These are phyloP conservation scores for Ogataea ganodermae DNA, from an alignment of 805 yeast genomes.

Conservation along the genomic window DNA sequence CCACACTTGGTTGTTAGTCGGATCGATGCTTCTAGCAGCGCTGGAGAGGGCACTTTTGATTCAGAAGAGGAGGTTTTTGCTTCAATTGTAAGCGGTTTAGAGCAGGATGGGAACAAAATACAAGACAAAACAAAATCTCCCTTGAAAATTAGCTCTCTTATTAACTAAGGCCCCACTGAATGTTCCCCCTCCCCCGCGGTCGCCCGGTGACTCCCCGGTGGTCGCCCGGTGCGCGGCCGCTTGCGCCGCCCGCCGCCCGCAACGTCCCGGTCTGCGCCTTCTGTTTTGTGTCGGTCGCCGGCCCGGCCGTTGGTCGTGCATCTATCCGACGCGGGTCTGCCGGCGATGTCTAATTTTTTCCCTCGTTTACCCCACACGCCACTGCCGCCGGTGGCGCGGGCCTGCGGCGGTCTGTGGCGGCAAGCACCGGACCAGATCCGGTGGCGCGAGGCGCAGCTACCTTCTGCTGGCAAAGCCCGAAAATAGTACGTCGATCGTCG, in stretches of 20 bases:
- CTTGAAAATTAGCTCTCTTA: not conserved
- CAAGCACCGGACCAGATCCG: not conserved
- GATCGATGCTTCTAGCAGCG: slow-evolving; percentile 1
- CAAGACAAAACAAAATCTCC: not conserved
- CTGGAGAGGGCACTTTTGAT: not conserved
- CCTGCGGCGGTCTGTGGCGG: slow-evolving; percentile 1
- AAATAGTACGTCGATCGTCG: slow-evolving; percentile 1
- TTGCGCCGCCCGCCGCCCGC: slow-evolving; percentile 1
- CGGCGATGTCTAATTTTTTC: slow-evolving; percentile 2
- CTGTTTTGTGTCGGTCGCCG: slow-evolving; percentile 1
- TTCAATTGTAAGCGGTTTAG: not conserved
- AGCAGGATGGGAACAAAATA: not conserved
- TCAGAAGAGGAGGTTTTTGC: not conserved
- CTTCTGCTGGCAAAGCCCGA: not conserved
- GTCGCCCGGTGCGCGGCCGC: not conserved
- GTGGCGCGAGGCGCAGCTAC: slow-evolving; percentile 4
- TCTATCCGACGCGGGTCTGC: slow-evolving; percentile 1
- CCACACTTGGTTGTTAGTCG: not conserved
- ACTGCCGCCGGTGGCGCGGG: not conserved
- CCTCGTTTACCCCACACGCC: slow-evolving; percentile 5
- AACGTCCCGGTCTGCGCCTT: not conserved
- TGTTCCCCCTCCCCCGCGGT: not conserved
- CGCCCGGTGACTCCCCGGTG: slow-evolving; percentile 1
- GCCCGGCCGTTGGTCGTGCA: slow-evolving; percentile 5
- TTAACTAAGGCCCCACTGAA: not conserved